Base-by-base conservation (phyloP, 257 asterid species). In the Gynochthodes officinalis region DNA sequence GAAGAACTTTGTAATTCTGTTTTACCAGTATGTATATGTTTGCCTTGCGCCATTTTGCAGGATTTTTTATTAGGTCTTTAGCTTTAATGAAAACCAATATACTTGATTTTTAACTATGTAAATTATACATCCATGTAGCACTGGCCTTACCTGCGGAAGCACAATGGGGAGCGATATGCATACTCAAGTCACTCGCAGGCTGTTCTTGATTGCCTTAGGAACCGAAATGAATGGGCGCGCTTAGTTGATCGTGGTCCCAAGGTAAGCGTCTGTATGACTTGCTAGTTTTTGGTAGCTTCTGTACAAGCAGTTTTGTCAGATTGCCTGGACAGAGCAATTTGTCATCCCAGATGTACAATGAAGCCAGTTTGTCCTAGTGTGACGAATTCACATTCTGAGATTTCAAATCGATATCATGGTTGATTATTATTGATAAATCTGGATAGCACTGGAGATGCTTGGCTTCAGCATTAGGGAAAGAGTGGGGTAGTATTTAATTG, bases 221-320 rank as follows among this genome's bases (percentile, higher is more conserved):
- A 93, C 76, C 90, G 97, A 81, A 90, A 88, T 77, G 98, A 90
- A 87, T 93, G 98, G 98, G 89, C 97, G 50, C 93, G 93, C 74
- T 83, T 93, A 78, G 95, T 93, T 75, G 98, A 93, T 82, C 98
- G 98, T 71, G 98, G 98, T 78, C 93, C 98, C 71, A 93, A 90
- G 93, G 97, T 93, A 85, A 63, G 70, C 77, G 32, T 72, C 46
- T 64, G 49, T 40, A 23, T 62, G 35, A 15, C n/a, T 57, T n/a
- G 16, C 60, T 76, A 23, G 49, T 61, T 25, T 52, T 14, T 27
- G 8, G 54, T 42, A 46, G 37, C 40, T 70, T 42, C 55, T 40
- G 11, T 64, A 15, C 19, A n/a, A 9, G 69, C 33, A 39, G 27
- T 40, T 62, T 2, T 39, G 13, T 32, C 28, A n/a, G 4, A 63